phyloP scores from a whole-genome alignment of 768 basidiomycete species.

The Lanmaoa pseudosensibilis region DNA sequence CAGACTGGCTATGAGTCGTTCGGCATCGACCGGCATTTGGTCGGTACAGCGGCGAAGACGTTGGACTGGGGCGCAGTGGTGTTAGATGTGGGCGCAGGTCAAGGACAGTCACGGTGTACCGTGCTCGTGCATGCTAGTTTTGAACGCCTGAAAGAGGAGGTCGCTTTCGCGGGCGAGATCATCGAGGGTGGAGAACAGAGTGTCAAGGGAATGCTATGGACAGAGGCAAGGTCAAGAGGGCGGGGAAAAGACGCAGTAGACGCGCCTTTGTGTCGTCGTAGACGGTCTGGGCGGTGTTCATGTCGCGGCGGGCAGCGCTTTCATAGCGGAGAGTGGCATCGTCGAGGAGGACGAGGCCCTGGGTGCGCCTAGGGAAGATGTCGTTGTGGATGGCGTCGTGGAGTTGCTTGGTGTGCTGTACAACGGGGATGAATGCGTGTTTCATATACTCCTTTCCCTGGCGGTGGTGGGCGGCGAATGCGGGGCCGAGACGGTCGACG shows the following conservation, averaged over 20 bases:
- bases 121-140: slow-evolving; percentile 43
- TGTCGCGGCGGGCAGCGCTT: slow-evolving; percentile 40
- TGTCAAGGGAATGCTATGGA: slow-evolving; percentile 42
- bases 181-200: slow-evolving; percentile 46
- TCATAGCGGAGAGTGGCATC: slow-evolving; percentile 56
- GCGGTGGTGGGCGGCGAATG: slow-evolving; percentile 35
- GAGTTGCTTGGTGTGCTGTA: slow-evolving; percentile 35
- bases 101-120: slow-evolving; percentile 38
- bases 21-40: slow-evolving; percentile 50
- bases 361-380: slow-evolving; percentile 31
- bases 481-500: slow-evolving; percentile 47
- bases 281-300: slow-evolving; percentile 41
- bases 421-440: slow-evolving; percentile 37
- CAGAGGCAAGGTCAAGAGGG: slow-evolving; percentile 15
- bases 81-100: slow-evolving; percentile 3
- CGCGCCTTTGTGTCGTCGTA: slow-evolving; percentile 47
- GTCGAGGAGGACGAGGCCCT: slow-evolving; percentile 54
- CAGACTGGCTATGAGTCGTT: slow-evolving; percentile 48
- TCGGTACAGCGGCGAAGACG: slow-evolving; percentile 43
- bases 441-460: slow-evolving; percentile 31
- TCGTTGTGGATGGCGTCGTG: slow-evolving; percentile 37
- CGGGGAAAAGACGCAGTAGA: slow-evolving; percentile 7
- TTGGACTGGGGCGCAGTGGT: slow-evolving; percentile 38
- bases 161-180: slow-evolving; percentile 50
- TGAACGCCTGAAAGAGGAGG: slow-evolving; percentile 49